Conservation (phyloP, 2,329 filamentous ascomycete species). For the Xylariaceae sp. region DNA sequence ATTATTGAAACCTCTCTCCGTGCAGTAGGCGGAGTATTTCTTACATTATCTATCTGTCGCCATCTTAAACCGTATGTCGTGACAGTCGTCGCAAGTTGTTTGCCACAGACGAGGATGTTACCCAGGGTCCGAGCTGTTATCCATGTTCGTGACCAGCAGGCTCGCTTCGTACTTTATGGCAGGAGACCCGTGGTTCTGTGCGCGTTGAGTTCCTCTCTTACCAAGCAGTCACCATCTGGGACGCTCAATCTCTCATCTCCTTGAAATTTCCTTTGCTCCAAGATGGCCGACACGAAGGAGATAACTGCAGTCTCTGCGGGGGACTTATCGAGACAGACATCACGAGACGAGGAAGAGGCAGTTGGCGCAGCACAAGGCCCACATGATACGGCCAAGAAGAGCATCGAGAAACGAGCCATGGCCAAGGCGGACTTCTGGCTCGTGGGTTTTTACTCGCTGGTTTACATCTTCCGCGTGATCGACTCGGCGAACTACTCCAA, state of each 20-base stretch:
- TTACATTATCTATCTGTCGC: neutral
- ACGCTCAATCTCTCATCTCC: neutral
- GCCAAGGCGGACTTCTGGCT: slow-evolving; percentile 28
- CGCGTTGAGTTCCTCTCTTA: neutral
- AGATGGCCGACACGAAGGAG: slow-evolving; percentile 4
- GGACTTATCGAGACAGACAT: slow-evolving; percentile 4
- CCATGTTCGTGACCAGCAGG: neutral
- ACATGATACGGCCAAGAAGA: slow-evolving; percentile 6
- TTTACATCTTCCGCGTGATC: slow-evolving; percentile 32
- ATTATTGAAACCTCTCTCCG: neutral
- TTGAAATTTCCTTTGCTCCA: neutral
- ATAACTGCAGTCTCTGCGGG: slow-evolving; percentile 6
- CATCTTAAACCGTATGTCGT: slow-evolving; percentile 1
- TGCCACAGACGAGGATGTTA: neutral
- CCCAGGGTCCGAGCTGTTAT: neutral
- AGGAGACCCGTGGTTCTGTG: neutral
- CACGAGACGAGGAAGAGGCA: neutral
- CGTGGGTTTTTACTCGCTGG: slow-evolving; percentile 27
- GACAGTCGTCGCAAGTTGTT: neutral
- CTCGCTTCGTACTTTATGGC: neutral
- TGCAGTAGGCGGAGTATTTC: neutral
- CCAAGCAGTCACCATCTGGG: neutral
- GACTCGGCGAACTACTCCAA: slow-evolving; percentile 32
- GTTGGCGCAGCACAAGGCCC: slow-evolving; percentile 1
- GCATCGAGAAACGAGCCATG: slow-evolving; percentile 23